Percentiles rank a stretch among this genome's conserved stretches.
These are phyloP conservation scores for Chlorella vulgaris DNA, from an alignment of 139 green algal species.

Conservation along the genomic window DNA sequence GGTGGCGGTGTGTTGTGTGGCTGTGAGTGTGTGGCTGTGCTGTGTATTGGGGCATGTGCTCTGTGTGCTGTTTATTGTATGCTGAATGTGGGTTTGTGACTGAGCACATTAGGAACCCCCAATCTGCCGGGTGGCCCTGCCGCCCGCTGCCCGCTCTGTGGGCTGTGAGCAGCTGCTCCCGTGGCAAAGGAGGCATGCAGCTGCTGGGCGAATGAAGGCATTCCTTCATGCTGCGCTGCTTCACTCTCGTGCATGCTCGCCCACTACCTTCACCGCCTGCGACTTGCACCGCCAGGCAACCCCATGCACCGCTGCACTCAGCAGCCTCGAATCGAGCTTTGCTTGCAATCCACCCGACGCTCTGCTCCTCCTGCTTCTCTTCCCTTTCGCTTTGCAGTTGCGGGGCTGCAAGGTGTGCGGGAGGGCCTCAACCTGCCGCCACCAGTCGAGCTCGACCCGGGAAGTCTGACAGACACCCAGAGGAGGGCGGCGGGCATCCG, in stretches of 20 bases:
- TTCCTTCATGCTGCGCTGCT: not conserved
- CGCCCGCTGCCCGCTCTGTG: not conserved
- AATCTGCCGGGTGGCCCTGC: not conserved
- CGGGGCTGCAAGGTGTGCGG: constrained; percentile 58
- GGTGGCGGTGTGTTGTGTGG: not conserved
- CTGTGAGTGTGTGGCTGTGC: not conserved
- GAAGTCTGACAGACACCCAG: not conserved
- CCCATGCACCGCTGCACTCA: not conserved
- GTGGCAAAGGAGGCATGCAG: not conserved
- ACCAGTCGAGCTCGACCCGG: constrained; percentile 39
- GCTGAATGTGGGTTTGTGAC: too few relatives aligned
- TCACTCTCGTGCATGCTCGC: not conserved
- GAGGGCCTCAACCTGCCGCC: constrained; percentile 27
- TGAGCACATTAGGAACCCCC: too few relatives aligned
- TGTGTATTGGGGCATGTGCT: not conserved
- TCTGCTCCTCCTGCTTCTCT: not conserved
- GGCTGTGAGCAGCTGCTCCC: not conserved
- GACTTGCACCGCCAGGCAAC: not conserved
- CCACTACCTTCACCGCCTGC: not conserved
- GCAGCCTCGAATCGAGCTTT: not conserved
- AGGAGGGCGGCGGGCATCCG: constrained; percentile 3
- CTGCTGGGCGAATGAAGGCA: not conserved
- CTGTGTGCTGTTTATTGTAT: too few relatives aligned
- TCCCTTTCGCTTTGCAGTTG: constrained; percentile 27
- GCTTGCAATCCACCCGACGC: not conserved